Evolutionary conservation across 257 asterid species (phyloP).

Genomic region (Knoxia roxburghii): DNA sequence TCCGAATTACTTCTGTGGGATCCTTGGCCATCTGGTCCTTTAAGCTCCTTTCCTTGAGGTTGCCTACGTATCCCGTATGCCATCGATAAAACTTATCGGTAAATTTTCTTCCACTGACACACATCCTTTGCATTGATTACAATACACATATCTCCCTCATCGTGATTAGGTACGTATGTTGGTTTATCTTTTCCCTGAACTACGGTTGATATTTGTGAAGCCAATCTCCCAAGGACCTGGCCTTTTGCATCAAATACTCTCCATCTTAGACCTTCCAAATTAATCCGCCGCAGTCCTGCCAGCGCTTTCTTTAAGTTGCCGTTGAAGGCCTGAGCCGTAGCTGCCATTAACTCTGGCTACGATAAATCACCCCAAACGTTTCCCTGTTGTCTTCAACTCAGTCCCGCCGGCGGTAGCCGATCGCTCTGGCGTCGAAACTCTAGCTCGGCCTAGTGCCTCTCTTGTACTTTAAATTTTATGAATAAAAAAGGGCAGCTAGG

Average conservation of each 20-base stretch:
- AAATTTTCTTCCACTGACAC: constrained; percentile 88
- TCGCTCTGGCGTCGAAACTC: too few relatives aligned
- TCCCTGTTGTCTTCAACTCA: too few relatives aligned
- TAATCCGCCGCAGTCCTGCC: constrained; percentile 76
- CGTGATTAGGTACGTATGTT: constrained; percentile 63
- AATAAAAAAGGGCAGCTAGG: too few relatives aligned
- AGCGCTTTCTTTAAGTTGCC: constrained; percentile 58
- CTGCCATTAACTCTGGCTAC: constrained; percentile 10
- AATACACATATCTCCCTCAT: constrained; percentile 90
- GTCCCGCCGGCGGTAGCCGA: too few relatives aligned
- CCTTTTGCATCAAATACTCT: constrained; percentile 94
- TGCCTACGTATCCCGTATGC: constrained; percentile 97
- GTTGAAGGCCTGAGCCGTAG: constrained; percentile 24
- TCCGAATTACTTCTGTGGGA: constrained; percentile 96
- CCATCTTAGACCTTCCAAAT: constrained; percentile 91
- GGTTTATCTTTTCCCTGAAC: constrained; percentile 99
- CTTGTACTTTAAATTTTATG: too few relatives aligned
- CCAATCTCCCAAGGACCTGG: constrained; percentile 93
- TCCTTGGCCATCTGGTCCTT: constrained; percentile 98
- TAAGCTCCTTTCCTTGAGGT: constrained; percentile 90
- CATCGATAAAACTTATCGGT: constrained; percentile 84
- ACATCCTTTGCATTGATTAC: constrained; percentile 83
- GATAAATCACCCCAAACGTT: too few relatives aligned
- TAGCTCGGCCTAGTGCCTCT: too few relatives aligned
- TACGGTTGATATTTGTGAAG: constrained; percentile 83